A percentile compares a stretch with the other conserved stretches of the same genome.
phyloP scores from a whole-genome alignment of 495 filamentous ascomycete species.

The Podospora bellae-mahoneyi region DNA sequence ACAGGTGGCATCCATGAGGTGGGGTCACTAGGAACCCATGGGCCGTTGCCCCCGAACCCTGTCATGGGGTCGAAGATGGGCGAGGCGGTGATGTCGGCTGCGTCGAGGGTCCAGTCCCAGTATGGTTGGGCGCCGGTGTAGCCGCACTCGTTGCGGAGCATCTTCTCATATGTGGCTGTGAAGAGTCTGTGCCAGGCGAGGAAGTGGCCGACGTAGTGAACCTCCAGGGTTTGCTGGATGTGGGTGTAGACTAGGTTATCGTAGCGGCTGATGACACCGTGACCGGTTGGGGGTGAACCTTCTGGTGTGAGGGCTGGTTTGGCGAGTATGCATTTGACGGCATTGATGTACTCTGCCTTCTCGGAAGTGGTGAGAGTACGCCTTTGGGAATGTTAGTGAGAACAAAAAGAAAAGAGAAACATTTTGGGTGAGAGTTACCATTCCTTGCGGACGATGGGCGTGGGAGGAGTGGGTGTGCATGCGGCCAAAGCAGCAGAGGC shows the following conservation, averaged over 20 bases:
- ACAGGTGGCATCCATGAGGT: slow-evolving; percentile 18
- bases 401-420: background rate
- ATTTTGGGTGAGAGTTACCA: slow-evolving; percentile 11
- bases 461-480: background rate
- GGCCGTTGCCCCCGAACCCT: slow-evolving; percentile 34
- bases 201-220: slow-evolving; percentile 43
- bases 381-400: slow-evolving; percentile 11
- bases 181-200: slow-evolving; percentile 42
- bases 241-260: slow-evolving; percentile 43
- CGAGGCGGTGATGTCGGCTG: slow-evolving; percentile 30
- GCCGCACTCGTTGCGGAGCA: slow-evolving; percentile 37
- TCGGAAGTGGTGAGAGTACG: slow-evolving; percentile 21
- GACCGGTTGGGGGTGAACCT: slow-evolving; percentile 8
- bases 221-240: slow-evolving; percentile 34
- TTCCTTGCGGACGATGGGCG: slow-evolving; percentile 17
- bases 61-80: slow-evolving; percentile 37
- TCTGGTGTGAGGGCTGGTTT: slow-evolving; percentile 20
- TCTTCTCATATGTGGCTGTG: slow-evolving; percentile 37
- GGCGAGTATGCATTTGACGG: slow-evolving; percentile 25
- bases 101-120: slow-evolving; percentile 44
- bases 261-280: slow-evolving; percentile 30
- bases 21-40: slow-evolving; percentile 12
- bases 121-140: slow-evolving; percentile 40
- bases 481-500: background rate
- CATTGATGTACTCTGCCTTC: slow-evolving; percentile 19